phyloP scores from a whole-genome alignment of 2,329 filamentous ascomycete genomes.

The Stemphylium lycopersici region DNA sequence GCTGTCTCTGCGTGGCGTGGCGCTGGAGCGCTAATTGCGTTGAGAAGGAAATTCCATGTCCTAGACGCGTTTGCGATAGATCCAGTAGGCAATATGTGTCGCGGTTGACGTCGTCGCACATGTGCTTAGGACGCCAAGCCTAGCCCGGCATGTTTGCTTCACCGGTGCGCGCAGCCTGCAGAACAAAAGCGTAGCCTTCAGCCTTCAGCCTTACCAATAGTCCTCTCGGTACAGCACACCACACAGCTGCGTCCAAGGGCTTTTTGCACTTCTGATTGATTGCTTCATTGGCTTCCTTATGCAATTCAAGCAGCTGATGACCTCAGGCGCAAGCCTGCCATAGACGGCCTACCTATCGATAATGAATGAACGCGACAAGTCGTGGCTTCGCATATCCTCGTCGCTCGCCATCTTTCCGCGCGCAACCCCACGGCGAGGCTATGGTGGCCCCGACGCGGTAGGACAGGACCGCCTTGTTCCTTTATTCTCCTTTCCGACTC shows the following conservation, averaged over 20 bases:
- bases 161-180: conserved; percentile 13
- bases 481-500: background rate
- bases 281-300: conserved; percentile 9
- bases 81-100: too few relatives aligned
- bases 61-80: too few relatives aligned
- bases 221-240: background rate
- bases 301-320: conserved; percentile 9
- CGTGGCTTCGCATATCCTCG: conserved; percentile 1
- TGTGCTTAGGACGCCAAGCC: conserved; percentile 12
- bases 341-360: conserved; percentile 19
- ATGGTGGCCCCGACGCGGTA: conserved; percentile 7
- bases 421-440: conserved; percentile 14
- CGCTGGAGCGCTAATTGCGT: too few relatives aligned
- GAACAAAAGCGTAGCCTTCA: conserved; percentile 1
- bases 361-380: conserved; percentile 15
- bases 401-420: background rate
- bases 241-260: background rate
- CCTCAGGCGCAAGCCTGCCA: conserved; percentile 14
- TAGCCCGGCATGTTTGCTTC: conserved; percentile 12
- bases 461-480: conserved; percentile 5
- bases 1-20: too few relatives aligned
- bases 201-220: conserved; percentile 12
- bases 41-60: too few relatives aligned
- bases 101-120: conserved; percentile 14
- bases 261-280: background rate